Conservation (phyloP, 352 stramenopile species). For the Thalassiosira sp. region DNA sequence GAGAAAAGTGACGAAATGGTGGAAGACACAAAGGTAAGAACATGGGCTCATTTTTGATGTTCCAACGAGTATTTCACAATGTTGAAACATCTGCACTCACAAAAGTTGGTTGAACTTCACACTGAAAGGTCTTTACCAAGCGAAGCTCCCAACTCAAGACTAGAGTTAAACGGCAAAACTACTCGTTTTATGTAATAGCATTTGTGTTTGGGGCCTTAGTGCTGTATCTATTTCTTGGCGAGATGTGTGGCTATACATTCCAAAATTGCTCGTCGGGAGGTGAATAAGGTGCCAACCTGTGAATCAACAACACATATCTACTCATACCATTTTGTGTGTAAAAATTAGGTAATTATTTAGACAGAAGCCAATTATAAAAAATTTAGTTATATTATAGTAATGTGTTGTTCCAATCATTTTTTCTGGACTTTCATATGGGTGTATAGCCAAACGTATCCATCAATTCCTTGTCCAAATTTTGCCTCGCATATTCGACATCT, state of each 20-base stretch:
- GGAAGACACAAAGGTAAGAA: conserved; percentile 38
- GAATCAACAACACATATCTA: background rate
- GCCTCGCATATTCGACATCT: conserved; percentile 55
- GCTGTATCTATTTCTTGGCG: conserved; percentile 15
- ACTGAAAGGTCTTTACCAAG: conserved; percentile 36
- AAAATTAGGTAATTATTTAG: background rate
- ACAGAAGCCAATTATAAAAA: background rate
- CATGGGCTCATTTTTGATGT: background rate
- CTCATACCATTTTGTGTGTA: conserved; percentile 6
- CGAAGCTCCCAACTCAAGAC: conserved; percentile 23
- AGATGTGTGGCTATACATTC: conserved; percentile 18
- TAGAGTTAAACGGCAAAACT: conserved; percentile 9
- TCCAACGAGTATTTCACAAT: background rate
- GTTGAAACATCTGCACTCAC: background rate
- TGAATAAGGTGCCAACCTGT: background rate
- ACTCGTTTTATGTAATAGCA: conserved; percentile 13
- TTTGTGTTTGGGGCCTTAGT: conserved; percentile 29
- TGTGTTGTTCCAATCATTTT: too few relatives aligned
- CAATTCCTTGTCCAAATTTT: conserved; percentile 50
- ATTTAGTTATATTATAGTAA: conserved; percentile 1
- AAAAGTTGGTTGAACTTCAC: background rate
- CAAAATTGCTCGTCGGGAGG: conserved; percentile 9
- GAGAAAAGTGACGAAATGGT: conserved; percentile 43
- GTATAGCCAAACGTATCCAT: conserved; percentile 68
- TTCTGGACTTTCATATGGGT: conserved; percentile 32